A percentile compares a stretch with the other conserved stretches of the same genome.
These are phyloP conservation scores for Claviceps purpurea DNA, from an alignment of 2,329 filamentous ascomycete genomes.

Conservation along the genomic window DNA sequence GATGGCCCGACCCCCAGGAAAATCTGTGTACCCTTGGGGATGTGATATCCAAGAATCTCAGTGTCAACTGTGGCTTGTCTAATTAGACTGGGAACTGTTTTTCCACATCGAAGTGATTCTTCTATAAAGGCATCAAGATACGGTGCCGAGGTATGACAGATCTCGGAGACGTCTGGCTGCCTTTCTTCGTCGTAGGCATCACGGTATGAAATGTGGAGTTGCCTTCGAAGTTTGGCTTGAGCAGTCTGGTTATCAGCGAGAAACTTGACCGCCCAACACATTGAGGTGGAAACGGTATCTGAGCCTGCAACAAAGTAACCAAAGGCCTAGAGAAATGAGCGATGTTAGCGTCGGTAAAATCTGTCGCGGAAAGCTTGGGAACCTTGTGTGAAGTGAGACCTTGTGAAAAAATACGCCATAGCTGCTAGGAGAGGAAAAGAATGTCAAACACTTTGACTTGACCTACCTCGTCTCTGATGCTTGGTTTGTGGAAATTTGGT, in stretches of 20 bases:
- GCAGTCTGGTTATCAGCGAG: constrained; percentile 1
- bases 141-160: constrained; percentile 9
- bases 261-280: not conserved
- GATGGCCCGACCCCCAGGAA: constrained; percentile 13
- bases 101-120: constrained; percentile 19
- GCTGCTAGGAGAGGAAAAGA: not conserved
- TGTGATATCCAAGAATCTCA: constrained; percentile 16
- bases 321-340: constrained; percentile 5
- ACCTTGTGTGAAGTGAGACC: too few species aligned
- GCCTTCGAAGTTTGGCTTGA: constrained; percentile 9
- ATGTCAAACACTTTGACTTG: not conserved
- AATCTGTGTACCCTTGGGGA: constrained; percentile 22
- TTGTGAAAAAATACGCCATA: not conserved
- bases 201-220: constrained; percentile 8
- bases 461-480: constrained; percentile 18
- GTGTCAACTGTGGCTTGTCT: constrained; percentile 19
- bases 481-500: constrained; percentile 16
- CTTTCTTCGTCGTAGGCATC: constrained; percentile 10
- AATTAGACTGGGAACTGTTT: constrained; percentile 13
- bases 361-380: not conserved
- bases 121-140: constrained; percentile 26
- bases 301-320: constrained; percentile 15
- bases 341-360: not conserved
- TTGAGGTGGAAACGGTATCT: constrained; percentile 6
- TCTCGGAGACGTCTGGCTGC: constrained; percentile 15